Base-by-base conservation (phyloP, 2,329 filamentous ascomycete genomes). In the Beauveria australis region DNA sequence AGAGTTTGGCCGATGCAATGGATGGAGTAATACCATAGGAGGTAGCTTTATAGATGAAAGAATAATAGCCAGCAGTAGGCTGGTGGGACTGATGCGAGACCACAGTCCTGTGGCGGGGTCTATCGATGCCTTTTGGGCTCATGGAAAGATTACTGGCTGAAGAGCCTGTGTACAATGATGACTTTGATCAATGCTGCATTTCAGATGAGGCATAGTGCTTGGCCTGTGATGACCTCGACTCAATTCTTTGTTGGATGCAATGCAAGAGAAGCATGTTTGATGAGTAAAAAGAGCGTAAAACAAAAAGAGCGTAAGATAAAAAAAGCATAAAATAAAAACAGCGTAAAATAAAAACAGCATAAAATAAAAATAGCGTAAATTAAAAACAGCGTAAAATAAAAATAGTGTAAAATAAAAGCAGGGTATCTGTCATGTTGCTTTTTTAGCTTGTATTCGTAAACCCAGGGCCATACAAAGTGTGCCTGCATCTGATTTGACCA, bases 101-200 rank as follows among this genome's bases (percentile, higher is more conserved):
- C n/a, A 19, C 14, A 26, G 41, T n/a, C 53, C 7, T 19, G 19
- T 24, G 41, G 43, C 9, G 49, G 22, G 18, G 28, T 46, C 41
- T 26, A n/a, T 54, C n/a, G 48, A 43, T 52, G 54, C 37, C 48
- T 24, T 26, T 41, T 16, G 47, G 43, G 43, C 47, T 37, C 37
- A 22, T 56, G 43, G 37, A 63, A 64, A 43, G 66, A 65, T 63
- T 65, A 67, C 66, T 68, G 69, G 66, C 68, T 63, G 63, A 64
- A 66, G 67, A 67, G 69, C 70, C 72, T 67, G 65, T 76, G 74
- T 76, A 76, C 74, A 75, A 75, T 73, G 74, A 74, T 69, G 53
- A 60, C 68, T 65, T 71, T 74, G 71, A 72, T 70, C 74, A 75
- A 73, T 74, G 68, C 69, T 73, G 68, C 67, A 66, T 72, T 71